Conservation (phyloP, 768 basidiomycete genomes). For the Neoboletus brunneissimus region DNA sequence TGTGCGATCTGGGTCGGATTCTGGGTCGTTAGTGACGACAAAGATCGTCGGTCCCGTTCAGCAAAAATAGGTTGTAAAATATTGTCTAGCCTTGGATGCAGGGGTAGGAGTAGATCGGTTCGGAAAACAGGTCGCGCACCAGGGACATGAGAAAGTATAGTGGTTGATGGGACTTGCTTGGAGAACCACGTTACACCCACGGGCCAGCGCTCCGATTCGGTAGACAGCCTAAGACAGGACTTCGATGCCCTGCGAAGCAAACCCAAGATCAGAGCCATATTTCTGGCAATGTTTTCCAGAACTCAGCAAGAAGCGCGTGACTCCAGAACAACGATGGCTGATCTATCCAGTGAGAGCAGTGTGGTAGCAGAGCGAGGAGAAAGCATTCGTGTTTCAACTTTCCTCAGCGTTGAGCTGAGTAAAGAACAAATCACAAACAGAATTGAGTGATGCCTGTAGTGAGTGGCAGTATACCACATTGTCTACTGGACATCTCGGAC, state of each 20-base stretch:
- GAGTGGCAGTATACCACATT: too few species aligned
- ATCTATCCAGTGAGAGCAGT: slow-evolving; percentile 43
- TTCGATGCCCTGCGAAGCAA: too few species aligned
- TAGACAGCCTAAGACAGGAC: too few species aligned
- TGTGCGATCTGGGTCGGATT: slow-evolving; percentile 58
- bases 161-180: slow-evolving; percentile 51
- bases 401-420: too few species aligned
- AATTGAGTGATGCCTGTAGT: too few species aligned
- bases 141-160: slow-evolving; percentile 71
- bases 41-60: slow-evolving; percentile 82
- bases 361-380: slow-evolving; percentile 47
- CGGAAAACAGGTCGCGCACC: slow-evolving; percentile 38
- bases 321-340: slow-evolving; percentile 6
- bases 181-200: slow-evolving; percentile 39
- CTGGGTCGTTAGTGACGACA: slow-evolving; percentile 74
- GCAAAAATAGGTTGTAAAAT: slow-evolving; percentile 76
- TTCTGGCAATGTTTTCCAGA: slow-evolving; percentile 8
- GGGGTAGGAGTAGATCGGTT: not conserved
- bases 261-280: not conserved
- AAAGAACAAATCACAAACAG: too few species aligned
- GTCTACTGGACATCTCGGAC: too few species aligned
- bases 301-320: slow-evolving; percentile 5
- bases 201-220: slow-evolving; percentile 28
- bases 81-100: slow-evolving; percentile 76
- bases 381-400: slow-evolving; percentile 52